phyloP scores from a whole-genome alignment of 2,329 filamentous ascomycete genomes.

The Sporothrix pallida region DNA sequence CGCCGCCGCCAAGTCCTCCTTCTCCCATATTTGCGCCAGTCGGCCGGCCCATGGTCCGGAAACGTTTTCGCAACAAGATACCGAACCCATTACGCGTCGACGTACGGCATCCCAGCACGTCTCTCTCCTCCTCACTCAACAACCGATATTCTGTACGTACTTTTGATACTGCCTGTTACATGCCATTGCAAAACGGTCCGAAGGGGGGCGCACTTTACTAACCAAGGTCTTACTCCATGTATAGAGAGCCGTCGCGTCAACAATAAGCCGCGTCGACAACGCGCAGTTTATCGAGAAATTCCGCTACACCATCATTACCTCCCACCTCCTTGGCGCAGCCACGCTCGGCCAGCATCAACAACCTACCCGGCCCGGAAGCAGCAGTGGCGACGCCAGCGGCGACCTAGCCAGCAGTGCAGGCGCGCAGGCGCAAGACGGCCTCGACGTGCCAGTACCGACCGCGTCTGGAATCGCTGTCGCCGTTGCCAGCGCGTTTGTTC shows the following conservation, averaged over 20 bases:
- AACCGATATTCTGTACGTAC: conserved; percentile 59
- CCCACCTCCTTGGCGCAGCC: conserved; percentile 78
- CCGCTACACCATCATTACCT: conserved; percentile 90
- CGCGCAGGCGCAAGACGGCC: neutral
- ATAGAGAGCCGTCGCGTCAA: conserved; percentile 72
- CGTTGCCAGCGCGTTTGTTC: conserved; percentile 68
- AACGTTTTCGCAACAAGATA: conserved; percentile 58
- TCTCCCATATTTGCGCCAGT: conserved; percentile 63
- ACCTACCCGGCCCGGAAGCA: conserved; percentile 20
- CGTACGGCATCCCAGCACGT: conserved; percentile 47
- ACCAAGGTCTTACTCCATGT: neutral
- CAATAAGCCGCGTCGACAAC: conserved; percentile 78
- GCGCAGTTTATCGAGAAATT: conserved; percentile 89
- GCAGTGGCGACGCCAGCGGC: neutral
- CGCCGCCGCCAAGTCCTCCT: conserved; percentile 51
- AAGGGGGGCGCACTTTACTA: neutral
- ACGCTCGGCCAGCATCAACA: conserved; percentile 53
- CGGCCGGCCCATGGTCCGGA: conserved; percentile 60
- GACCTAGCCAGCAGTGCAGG: neutral
- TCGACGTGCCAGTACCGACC: conserved; percentile 38
- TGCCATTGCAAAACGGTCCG: neutral
- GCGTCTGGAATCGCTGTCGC: conserved; percentile 58
- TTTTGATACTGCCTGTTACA: neutral
- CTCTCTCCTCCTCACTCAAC: conserved; percentile 54
- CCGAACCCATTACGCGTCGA: conserved; percentile 54